Base-by-base conservation (phyloP, 1,139 yeast species). In the Saccharomycopsis hybrid region DNA sequence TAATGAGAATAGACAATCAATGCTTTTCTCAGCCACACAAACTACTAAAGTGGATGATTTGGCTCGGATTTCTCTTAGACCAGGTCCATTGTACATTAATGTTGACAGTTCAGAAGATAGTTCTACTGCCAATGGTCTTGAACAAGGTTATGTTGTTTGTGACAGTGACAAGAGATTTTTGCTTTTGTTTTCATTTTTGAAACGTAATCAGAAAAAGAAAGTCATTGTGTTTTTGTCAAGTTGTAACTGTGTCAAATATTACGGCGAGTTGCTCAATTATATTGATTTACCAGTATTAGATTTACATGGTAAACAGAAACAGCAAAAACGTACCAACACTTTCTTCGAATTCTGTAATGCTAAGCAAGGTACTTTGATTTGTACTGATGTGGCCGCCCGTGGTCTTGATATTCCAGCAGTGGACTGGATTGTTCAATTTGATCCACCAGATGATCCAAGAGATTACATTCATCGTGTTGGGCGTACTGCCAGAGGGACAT, bases 361-460 rank as follows among this genome's bases (percentile, higher is more conserved):
- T 54, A 88, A 85, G 61, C 89, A 84, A 63, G 98, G 98, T 44
- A 87, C 87, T 47, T 70, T 92, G 59, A 77, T 92, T 48, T 92
- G 97, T 71, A 92, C 98, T 0, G 97, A 92, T 68, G 97, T 92
- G 58, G 98, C 97, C 28, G 97, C 98, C 8, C 81, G 98, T 74
- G 98, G 98, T 13, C 78, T 92, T 58, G 98, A 92, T 71, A 90
- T 92, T 58, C 97, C 97, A 48, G 85, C 95, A 31, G 97, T 92
- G 50, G 96, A 90, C 69, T 92, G 97, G 96, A 92, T 92, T 61
- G 82, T 92, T 56, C 97, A 92, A 71, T 89, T 86, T 60, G 97
- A 92, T 66, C 97, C 97, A 47, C 97, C 97, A 65, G 97, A 92
- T 82, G 97, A 92, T 70, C 97, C 97, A 66, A 82, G 97, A 69